Conservation (phyloP, 176 grass and related monocot species). For the Zizania latifolia region DNA sequence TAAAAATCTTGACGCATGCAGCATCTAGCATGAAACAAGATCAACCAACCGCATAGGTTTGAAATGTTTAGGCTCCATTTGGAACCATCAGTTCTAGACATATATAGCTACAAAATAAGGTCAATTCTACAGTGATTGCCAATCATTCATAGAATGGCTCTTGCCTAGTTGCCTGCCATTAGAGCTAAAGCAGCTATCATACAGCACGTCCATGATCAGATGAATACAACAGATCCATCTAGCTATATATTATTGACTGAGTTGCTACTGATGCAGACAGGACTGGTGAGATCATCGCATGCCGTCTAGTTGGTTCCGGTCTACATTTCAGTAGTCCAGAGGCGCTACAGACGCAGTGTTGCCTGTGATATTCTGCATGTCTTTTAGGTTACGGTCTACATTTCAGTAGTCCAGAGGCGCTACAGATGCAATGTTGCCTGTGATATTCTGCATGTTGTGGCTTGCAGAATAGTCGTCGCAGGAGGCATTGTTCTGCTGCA, state of each 20-base stretch:
- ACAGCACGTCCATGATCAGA: conserved; percentile 25
- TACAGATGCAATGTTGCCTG: conserved; percentile 43
- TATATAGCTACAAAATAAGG: conserved; percentile 21
- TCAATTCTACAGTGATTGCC: conserved; percentile 26
- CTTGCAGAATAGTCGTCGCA: conserved; percentile 45
- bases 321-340: conserved; percentile 61
- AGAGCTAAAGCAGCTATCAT: conserved; percentile 4
- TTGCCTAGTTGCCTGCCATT: conserved; percentile 9
- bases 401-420: conserved; percentile 64
- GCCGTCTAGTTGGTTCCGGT: too few relatives aligned
- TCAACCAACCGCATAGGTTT: background rate
- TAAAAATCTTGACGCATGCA: background rate
- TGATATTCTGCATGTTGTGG: conserved; percentile 56
- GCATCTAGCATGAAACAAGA: background rate
- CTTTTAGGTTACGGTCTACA: background rate
- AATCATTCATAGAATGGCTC: conserved; percentile 8
- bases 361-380: conserved; percentile 49
- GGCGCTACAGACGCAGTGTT: conserved; percentile 44
- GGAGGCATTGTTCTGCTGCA: conserved; percentile 34
- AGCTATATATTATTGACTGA: conserved; percentile 49
- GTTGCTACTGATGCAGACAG: conserved; percentile 13
- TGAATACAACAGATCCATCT: conserved; percentile 27
- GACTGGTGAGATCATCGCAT: conserved; percentile 2
- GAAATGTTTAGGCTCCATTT: background rate
- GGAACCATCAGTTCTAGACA: conserved; percentile 24